Conservation (phyloP, 2,329 filamentous ascomycete species). For the Apiospora hydei region DNA sequence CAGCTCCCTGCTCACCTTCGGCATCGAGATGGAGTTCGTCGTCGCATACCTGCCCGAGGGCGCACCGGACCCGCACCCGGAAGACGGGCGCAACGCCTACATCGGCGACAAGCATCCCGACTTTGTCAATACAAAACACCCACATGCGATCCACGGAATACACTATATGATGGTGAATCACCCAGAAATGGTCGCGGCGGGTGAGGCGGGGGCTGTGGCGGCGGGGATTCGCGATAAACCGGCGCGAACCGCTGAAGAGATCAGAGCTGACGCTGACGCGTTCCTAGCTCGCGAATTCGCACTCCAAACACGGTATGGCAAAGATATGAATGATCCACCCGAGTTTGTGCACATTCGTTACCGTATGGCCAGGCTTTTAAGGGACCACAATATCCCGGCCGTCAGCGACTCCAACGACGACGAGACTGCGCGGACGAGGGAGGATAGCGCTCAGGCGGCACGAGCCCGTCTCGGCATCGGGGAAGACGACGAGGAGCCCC, state of each 20-base stretch:
- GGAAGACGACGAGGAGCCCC: neutral
- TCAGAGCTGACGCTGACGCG: neutral
- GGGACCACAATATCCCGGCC: slow-evolving; percentile 1
- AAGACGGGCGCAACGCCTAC: slow-evolving; percentile 11
- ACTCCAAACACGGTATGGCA: neutral
- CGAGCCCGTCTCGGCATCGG: neutral
- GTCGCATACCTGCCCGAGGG: slow-evolving; percentile 28
- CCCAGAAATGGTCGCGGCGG: no score
- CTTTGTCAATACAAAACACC: neutral
- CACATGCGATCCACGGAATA: no score
- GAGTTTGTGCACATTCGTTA: neutral
- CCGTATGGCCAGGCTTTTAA: slow-evolving; percentile 18
- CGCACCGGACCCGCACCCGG: neutral
- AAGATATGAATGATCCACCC: neutral
- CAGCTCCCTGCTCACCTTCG: slow-evolving; percentile 22
- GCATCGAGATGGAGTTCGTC: slow-evolving; percentile 32
- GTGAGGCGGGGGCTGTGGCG: no score
- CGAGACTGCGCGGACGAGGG: neutral
- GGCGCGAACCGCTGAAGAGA: neutral
- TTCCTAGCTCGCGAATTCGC: no score
- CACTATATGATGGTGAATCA: no score
- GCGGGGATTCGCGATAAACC: no score
- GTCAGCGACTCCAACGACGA: slow-evolving; percentile 24
- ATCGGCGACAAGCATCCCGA: neutral
- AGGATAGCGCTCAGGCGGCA: neutral